Evolutionary conservation across 176 grass and related monocot species (phyloP), one percentile per base, ranked within the genome.

Genomic region (Saccharum spontaneum): DNA sequence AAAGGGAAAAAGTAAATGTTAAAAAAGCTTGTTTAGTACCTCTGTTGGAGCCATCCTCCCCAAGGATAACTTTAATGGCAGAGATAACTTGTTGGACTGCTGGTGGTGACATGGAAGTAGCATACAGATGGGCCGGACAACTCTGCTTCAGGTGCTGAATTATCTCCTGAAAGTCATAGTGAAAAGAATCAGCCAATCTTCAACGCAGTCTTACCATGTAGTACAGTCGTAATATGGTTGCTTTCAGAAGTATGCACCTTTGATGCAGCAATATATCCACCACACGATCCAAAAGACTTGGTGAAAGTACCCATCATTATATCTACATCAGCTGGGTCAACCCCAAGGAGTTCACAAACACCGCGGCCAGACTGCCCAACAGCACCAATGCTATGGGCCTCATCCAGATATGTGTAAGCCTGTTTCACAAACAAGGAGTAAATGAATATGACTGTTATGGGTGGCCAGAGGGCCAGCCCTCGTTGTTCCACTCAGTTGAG

Each of bases 221-320:
- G 1, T 67, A 70, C 41, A 37, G 22, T 5, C 17, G 7, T 79
- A 73, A 20, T 34, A 75, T 16, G 17, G 17, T 18, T 1, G n/a
- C 76, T 22, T 69, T 59, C 15, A 20, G 44, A 18, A 33, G 16
- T 70, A 64, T 5, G 67, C 34, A 94, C 90, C 86, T 94, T 92
- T 37, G 94, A 94, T 83, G 90, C 94, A 11, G 94, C 92, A 89
- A 94, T 94, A 78, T 97, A 94, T 67, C 94, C 94, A 73, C 92
- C 94, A 86, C 86, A 94, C 73, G 92, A 97, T 68, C 94, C 92
- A 83, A 92, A 94, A 22, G 92, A 92, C 70, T 97, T 94, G 28
- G 92, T 94, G 73, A 92, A 97, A 64, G 88, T 97, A 66, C 94
- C 94, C 94, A 97, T 97, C 94, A 94, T 94, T 66, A 94, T 94